These are phyloP conservation scores for Elsinoe perseae DNA, from an alignment of 2,329 filamentous ascomycete genomes.

Conservation along the genomic window DNA sequence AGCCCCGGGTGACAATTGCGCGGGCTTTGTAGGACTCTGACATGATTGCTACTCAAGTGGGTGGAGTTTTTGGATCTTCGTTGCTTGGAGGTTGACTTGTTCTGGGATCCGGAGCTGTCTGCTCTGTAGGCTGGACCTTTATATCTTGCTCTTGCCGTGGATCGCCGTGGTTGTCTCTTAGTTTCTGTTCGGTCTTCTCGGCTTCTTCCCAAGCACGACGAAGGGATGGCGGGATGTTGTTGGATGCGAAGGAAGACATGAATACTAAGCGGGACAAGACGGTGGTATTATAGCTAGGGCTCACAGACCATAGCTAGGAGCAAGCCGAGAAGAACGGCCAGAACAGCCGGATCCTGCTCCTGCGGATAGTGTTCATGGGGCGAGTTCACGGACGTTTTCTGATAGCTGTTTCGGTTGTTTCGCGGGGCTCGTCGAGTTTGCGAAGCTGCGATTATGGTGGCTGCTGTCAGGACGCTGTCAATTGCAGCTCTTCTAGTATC, in stretches of 20 bases:
- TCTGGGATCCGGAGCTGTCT: neutral
- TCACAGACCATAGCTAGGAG: neutral
- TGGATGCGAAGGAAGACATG: slow-evolving; percentile 22
- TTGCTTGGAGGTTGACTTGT: neutral
- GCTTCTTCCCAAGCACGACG: slow-evolving; percentile 24
- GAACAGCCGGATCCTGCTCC: neutral
- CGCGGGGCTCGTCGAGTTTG: neutral
- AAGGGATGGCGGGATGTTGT: slow-evolving; percentile 24
- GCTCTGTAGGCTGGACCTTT: neutral
- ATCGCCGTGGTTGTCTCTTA: neutral
- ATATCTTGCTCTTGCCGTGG: neutral
- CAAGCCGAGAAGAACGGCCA: neutral
- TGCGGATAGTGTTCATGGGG: neutral
- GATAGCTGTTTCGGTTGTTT: neutral
- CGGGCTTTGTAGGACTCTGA: slow-evolving; percentile 20
- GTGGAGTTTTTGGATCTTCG: neutral
- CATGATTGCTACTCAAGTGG: neutral
- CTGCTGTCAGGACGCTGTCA: neutral
- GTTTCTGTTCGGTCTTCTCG: slow-evolving; percentile 17
- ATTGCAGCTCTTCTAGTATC: neutral
- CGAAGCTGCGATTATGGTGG: neutral
- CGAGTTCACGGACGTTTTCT: neutral
- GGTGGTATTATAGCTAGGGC: neutral
- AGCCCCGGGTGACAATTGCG: slow-evolving; percentile 35
- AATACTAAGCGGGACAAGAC: neutral